A percentile compares a stretch with the other conserved stretches of the same genome.
Conservation (phyloP, 2,329 filamentous ascomycete species). For the Gaeumannomyces tritici region DNA sequence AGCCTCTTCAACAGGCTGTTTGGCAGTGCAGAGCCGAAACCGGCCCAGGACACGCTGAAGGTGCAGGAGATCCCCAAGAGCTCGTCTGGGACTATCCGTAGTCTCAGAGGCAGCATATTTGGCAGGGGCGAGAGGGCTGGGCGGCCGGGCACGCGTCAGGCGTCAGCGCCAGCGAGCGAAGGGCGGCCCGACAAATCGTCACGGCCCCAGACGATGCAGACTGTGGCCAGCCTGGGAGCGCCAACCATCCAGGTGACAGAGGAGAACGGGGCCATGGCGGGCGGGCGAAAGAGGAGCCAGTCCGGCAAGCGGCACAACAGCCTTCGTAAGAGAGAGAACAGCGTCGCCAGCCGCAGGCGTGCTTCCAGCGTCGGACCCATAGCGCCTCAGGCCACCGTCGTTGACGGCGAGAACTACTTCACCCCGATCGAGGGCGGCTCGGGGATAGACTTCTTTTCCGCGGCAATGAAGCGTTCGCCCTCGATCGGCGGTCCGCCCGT, state of each 20-base stretch:
- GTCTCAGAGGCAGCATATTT: constrained; percentile 68
- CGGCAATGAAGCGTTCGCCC: constrained; percentile 26
- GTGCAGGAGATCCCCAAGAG: constrained; percentile 51
- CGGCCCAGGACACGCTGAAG: constrained; percentile 6
- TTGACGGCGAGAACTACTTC: constrained; percentile 42
- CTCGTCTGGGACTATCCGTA: constrained; percentile 61
- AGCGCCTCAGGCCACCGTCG: constrained; percentile 23
- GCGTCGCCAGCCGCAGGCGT: constrained; percentile 32
- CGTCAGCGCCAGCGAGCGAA: constrained; percentile 22
- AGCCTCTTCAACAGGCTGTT: constrained; percentile 76
- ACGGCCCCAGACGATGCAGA: constrained; percentile 35
- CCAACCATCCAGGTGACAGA: constrained; percentile 72
- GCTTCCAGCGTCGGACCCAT: constrained; percentile 31
- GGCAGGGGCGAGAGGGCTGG: constrained; percentile 42
- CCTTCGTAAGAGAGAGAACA: constrained; percentile 42
- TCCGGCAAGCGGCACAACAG: constrained; percentile 41
- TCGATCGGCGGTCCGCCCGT: constrained; percentile 25
- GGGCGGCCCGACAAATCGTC: constrained; percentile 3
- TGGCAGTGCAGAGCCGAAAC: constrained; percentile 43
- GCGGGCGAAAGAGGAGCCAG: constrained; percentile 31
- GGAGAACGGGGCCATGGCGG: constrained; percentile 38
- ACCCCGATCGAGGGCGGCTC: constrained; percentile 32
- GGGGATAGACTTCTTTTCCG: constrained; percentile 34
- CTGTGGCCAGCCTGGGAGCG: constrained; percentile 30
- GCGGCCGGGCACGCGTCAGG: constrained; percentile 29